Evolutionary conservation across 306 rosid genomes (phyloP).

Genomic region (Dalbergia oliveri): DNA sequence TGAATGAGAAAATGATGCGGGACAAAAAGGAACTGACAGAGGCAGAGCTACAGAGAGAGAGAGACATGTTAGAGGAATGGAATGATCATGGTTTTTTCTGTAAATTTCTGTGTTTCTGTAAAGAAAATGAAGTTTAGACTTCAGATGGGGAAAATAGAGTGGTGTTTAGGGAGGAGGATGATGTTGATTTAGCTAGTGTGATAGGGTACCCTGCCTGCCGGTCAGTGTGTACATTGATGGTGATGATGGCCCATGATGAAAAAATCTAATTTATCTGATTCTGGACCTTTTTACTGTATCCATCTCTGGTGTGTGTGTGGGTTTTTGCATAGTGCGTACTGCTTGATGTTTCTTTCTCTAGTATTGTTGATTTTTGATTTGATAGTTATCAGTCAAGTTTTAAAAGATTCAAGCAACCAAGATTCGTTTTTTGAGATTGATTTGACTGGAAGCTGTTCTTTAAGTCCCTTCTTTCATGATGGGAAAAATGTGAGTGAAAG

Average conservation of each 20-base stretch:
- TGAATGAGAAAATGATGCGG: constrained; percentile 8
- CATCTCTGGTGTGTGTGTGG: constrained; percentile 10
- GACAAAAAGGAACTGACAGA: neutral
- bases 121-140: constrained; percentile 21
- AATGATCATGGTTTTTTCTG: neutral
- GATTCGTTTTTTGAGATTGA: constrained; percentile 14
- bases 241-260: constrained; percentile 60
- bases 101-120: constrained; percentile 23
- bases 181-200: constrained; percentile 40
- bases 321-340: constrained; percentile 42
- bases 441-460: constrained; percentile 29
- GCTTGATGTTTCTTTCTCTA: constrained; percentile 40
- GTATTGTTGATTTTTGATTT: neutral
- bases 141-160: neutral
- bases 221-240: constrained; percentile 61
- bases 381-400: constrained; percentile 22
- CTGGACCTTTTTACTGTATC: constrained; percentile 51
- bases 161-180: constrained; percentile 44
- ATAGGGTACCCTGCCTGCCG: constrained; percentile 42
- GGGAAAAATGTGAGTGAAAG: neutral
- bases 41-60: no score
- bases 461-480: neutral
- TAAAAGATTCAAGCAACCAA: constrained; percentile 26
- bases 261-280: constrained; percentile 49
- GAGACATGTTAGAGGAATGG: neutral